Evolutionary conservation across 257 asterid species (phyloP).

Genomic region (Solanum chaucha): DNA sequence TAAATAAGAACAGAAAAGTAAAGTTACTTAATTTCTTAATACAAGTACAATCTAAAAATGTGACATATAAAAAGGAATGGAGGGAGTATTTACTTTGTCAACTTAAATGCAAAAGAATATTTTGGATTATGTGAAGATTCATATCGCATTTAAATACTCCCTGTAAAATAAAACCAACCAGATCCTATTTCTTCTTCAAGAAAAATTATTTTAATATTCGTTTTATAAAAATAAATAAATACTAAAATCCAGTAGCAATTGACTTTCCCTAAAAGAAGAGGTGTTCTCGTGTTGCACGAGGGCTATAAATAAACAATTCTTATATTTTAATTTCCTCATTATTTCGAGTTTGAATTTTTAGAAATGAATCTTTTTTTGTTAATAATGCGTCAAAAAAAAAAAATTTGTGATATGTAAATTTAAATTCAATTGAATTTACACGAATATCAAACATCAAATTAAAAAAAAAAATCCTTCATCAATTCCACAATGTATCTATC

Average conservation of each 20-base stretch:
- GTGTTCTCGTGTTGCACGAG: neutral
- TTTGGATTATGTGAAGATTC: neutral
- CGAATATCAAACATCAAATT: too few species aligned
- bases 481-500: too few species aligned
- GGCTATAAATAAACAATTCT: neutral
- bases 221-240: neutral
- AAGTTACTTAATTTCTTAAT: too few species aligned
- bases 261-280: neutral
- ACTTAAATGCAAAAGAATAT: neutral
- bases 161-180: neutral
- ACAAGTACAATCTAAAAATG: too few species aligned
- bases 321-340: neutral
- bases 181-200: neutral
- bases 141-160: neutral
- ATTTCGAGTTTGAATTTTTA: too few species aligned
- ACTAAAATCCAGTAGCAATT: neutral
- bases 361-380: too few species aligned
- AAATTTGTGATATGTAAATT: too few species aligned
- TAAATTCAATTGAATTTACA: too few species aligned
- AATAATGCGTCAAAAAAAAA: rapidly evolving
- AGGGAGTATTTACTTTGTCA: neutral
- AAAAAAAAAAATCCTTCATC: neutral
- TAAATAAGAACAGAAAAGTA: too few species aligned
- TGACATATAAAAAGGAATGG: too few species aligned
- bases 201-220: neutral